These are phyloP conservation scores for Sphaerulina vaccinii DNA, from an alignment of 2,329 filamentous ascomycete species.

Conservation along the genomic window DNA sequence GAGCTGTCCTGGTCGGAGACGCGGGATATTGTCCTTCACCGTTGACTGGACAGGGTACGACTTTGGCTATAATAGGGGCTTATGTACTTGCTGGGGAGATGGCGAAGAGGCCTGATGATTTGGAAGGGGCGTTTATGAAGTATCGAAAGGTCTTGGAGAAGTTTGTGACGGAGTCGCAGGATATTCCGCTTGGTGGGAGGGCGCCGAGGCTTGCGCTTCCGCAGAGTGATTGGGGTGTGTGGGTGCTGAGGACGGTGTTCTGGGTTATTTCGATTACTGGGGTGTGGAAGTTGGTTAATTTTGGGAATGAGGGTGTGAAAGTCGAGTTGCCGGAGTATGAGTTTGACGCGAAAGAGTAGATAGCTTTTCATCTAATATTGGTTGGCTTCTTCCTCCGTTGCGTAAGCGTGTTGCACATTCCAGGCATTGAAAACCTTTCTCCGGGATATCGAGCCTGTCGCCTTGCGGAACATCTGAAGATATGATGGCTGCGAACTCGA, in stretches of 20 bases:
- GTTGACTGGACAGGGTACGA: conserved; percentile 35
- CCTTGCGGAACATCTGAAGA: no score
- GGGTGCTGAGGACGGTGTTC: conserved; percentile 26
- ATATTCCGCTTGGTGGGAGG: conserved; percentile 33
- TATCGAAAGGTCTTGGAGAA: conserved; percentile 26
- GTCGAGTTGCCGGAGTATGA: conserved; percentile 5
- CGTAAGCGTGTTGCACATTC: no score
- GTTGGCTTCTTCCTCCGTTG: no score
- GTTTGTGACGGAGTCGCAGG: conserved; percentile 28
- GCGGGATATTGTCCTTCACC: conserved; percentile 41
- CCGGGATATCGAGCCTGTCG: no score
- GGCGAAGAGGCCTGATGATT: conserved; percentile 16
- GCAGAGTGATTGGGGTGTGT: conserved; percentile 28
- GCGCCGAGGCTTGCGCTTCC: conserved; percentile 27
- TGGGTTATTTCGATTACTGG: conserved; percentile 19
- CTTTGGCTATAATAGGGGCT: conserved; percentile 40
- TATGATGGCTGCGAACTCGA: no score
- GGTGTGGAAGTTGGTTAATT: conserved; percentile 16
- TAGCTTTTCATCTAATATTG: no score
- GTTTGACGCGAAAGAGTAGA: not conserved
- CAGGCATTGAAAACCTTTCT: no score
- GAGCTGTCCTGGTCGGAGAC: conserved; percentile 42
- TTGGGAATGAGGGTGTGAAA: conserved; percentile 8
- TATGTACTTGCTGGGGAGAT: conserved; percentile 38
- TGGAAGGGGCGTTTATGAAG: conserved; percentile 22